Evolutionary conservation across 129 eudicot species (phyloP), one percentile per base, ranked within the genome.

Genomic region (Ambrosia trifida): DNA sequence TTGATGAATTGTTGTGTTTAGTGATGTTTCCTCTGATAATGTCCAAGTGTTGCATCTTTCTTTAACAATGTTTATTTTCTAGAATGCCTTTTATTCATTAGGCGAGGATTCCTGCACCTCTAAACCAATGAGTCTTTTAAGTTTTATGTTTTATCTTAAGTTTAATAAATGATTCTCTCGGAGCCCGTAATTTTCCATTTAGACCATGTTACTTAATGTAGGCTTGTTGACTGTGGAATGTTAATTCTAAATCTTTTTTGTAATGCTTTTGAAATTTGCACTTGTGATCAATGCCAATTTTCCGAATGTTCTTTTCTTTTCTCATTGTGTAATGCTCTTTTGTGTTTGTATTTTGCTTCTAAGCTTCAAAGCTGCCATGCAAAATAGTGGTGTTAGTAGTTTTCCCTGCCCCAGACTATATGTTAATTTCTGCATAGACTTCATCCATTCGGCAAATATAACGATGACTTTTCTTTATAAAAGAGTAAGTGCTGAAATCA

Each of bases 331-430:
- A 61, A 35, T 4, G 43, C 5, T 31, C 68, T 69, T 14, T 69
- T 50, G 12, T 68, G 46, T 50, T 50, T 33, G 47, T 50, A 68
- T 69, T 69, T 52, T 69, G 50, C 60, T 35, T 51, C 60, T 50
- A 49, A 51, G 47, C 33, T 69, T 24, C 28, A 24, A 24, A 24
- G 28, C 28, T 24, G 63, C 17, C 62, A 50, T 32, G 63, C 63
- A 32, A 32, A 31, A 18, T 33, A 36, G 9, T 52, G 13, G 9
- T 30, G 38, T 11, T 57, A n/a, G n/a, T 67, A 51, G 18, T 67
- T 67, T 67, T 30, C 3, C 7, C 12, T 11, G 72, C 60, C 47
- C 30, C 12, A 4, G 35, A 67, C 28, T 24, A 24, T 24, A 9
- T 67, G 36, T 67, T 67, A 41, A 11, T 43, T 11, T 65, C 10